Evolutionary conservation across 2,329 filamentous ascomycete species (phyloP).

Genomic region (Neofusicoccum cordaticola): DNA sequence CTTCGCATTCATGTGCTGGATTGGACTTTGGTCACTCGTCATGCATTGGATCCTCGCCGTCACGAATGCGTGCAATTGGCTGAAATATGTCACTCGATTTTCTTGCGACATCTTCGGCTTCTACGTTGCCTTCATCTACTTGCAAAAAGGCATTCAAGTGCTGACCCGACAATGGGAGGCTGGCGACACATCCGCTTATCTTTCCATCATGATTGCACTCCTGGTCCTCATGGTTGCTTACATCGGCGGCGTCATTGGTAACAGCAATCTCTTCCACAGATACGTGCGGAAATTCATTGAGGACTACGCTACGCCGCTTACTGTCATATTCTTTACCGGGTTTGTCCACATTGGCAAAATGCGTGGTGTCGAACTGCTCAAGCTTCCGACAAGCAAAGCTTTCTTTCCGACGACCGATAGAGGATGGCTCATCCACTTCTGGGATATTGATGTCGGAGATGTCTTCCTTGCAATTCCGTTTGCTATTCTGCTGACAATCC

Average conservation of each 20-base stretch:
- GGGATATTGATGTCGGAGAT: slow-evolving; percentile 69
- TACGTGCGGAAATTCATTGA: slow-evolving; percentile 78
- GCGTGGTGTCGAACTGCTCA: slow-evolving; percentile 65
- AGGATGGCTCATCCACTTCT: slow-evolving; percentile 77
- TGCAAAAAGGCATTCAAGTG: slow-evolving; percentile 88
- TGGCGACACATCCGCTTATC: slow-evolving; percentile 64
- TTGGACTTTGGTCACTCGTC: slow-evolving; percentile 74
- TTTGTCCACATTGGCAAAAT: slow-evolving; percentile 86
- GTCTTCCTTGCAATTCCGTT: slow-evolving; percentile 86
- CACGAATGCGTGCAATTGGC: slow-evolving; percentile 81
- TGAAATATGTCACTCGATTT: slow-evolving; percentile 88
- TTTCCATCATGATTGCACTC: slow-evolving; percentile 72
- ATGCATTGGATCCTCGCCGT: slow-evolving; percentile 82
- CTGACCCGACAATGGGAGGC: slow-evolving; percentile 68
- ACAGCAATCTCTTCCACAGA: slow-evolving; percentile 69
- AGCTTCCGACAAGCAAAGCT: slow-evolving; percentile 70
- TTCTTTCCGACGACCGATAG: slow-evolving; percentile 76
- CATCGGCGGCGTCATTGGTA: slow-evolving; percentile 63
- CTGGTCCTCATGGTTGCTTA: slow-evolving; percentile 78
- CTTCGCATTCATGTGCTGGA: slow-evolving; percentile 88
- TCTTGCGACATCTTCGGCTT: slow-evolving; percentile 93
- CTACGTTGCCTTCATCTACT: slow-evolving; percentile 87
- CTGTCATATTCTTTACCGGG: slow-evolving; percentile 76
- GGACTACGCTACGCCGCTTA: slow-evolving; percentile 76
- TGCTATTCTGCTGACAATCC: slow-evolving; percentile 73